Base-by-base conservation (phyloP, 1,284 basidiomycete genomes). In the Trametes pubescens region DNA sequence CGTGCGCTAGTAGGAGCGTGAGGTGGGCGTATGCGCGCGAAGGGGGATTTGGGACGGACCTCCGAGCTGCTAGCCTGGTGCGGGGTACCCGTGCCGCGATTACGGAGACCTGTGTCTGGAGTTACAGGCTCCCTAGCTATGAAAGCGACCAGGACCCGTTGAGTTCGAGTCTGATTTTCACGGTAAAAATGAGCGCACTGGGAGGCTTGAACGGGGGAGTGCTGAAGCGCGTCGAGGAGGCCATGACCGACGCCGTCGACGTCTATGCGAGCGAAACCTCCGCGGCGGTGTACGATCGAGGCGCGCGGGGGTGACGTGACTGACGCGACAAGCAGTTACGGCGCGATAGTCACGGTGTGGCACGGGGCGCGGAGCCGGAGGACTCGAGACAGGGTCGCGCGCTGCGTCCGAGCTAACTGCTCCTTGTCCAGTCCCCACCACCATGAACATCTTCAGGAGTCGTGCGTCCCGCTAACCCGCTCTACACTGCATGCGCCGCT, bases 381-480 rank as follows among this genome's bases (percentile, higher is more conserved):
- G 24, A 21, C 11, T 10, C 16, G 40, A 16, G 26, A 35, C 22
- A 38, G 51, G 44, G 29, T 40, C 44, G 46, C n/a, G 59, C 14
- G 38, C 58, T 59, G 64, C 56, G 59, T 57, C 56, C 59, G 47
- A n/a, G 58, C 52, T 59, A 48, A 58, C 62, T 64, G 62, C 64
- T 59, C 65, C 66, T 66, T 67, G 47, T 61, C 65, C 63, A 13
- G 35, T 62, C 63, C 60, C 66, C 57, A 49, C 75, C 76, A 80
- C 75, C 71, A 92, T 92, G 90, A 91, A 91, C 75, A 85, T 92
- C 77, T 86, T 92, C 80, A 91, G 88, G 79, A 95, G 88, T 76
- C 78, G 95, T 96, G 72, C 80, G 94, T 86, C 47, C 48, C 55
- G 53, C 48, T n/a, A 18, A n/a, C n/a, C 40, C 24, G 62, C 24